Evolutionary conservation across 345 rosid species (phyloP).

Genomic region (Garcia nutans): DNA sequence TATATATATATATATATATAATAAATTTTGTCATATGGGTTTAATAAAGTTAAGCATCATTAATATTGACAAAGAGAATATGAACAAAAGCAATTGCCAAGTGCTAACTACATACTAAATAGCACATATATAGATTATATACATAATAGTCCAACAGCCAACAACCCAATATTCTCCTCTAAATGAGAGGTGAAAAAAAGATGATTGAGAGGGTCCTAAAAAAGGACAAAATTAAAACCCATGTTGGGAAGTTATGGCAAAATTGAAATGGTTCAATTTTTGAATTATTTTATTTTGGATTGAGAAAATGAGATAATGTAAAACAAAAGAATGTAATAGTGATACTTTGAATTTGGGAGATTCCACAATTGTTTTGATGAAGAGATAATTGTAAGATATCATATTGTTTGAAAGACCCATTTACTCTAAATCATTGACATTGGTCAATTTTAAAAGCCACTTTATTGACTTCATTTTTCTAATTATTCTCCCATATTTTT

Average conservation of each 20-base stretch:
- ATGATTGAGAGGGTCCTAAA: not conserved
- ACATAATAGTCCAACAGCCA: not conserved
- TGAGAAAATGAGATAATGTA: constrained; percentile 9
- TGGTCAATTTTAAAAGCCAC: constrained; percentile 10
- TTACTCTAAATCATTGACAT: constrained; percentile 14
- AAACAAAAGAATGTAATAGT: constrained; percentile 21
- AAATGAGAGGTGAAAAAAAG: not conserved
- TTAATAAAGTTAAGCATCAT: constrained; percentile 13
- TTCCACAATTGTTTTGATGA: constrained; percentile 21
- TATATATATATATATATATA: no score
- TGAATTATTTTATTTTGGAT: not conserved
- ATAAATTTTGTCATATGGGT: constrained; percentile 2
- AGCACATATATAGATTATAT: no score
- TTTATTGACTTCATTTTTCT: constrained; percentile 9
- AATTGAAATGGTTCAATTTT: constrained; percentile 18
- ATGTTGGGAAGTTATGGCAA: not conserved
- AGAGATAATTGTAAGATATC: constrained; percentile 20
- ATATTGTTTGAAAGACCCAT: constrained; percentile 17
- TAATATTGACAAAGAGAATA: not conserved
- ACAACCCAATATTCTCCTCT: constrained; percentile 10
- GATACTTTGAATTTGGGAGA: constrained; percentile 25
- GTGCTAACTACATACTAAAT: not conserved
- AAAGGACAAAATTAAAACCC: not conserved
- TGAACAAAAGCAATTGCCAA: not conserved
- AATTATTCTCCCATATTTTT: no score